phyloP scores from a whole-genome alignment of 345 rosid species.

The Arabidopsis thaliana region DNA sequence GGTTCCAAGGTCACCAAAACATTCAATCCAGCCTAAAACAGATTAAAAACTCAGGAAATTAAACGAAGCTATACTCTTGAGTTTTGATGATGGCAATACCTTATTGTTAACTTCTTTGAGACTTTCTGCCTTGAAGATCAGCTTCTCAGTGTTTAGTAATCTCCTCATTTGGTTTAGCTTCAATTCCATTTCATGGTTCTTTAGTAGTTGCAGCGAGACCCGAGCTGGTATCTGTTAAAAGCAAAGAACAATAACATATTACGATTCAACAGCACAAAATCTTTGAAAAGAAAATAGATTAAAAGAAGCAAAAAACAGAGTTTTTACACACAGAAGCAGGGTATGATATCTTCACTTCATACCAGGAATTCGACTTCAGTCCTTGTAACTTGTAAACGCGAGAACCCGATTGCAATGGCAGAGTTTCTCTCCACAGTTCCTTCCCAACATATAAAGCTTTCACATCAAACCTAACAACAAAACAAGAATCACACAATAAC shows the following conservation, averaged over 20 bases:
- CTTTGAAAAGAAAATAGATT: too few species aligned
- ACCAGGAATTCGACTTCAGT: conserved; percentile 61
- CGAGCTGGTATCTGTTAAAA: conserved; percentile 60
- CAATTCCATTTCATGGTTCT: conserved; percentile 35
- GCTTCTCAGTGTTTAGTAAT: conserved; percentile 57
- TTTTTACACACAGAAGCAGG: conserved; percentile 54
- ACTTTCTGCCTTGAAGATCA: conserved; percentile 55
- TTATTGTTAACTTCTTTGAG: conserved; percentile 38
- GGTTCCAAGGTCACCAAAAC: conserved; percentile 68
- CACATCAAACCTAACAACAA: conserved; percentile 42
- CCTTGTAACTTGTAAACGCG: conserved; percentile 58
- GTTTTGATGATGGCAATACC: conserved; percentile 38
- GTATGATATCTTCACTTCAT: conserved; percentile 85
- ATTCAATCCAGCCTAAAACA: conserved; percentile 50
- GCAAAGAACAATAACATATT: neutral
- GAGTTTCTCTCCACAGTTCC: conserved; percentile 57
- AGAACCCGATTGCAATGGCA: conserved; percentile 57
- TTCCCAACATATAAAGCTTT: conserved; percentile 55
- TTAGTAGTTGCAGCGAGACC: conserved; percentile 60
- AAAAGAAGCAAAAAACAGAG: too few species aligned
- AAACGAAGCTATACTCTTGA: too few species aligned
- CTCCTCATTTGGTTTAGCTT: conserved; percentile 45
- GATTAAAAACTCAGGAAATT: neutral
- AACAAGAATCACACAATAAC: conserved; percentile 2
- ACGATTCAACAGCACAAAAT: conserved; percentile 3